Evolutionary conservation across 2,329 filamentous ascomycete genomes (phyloP).

Genomic region (Cytospora schulzeri): DNA sequence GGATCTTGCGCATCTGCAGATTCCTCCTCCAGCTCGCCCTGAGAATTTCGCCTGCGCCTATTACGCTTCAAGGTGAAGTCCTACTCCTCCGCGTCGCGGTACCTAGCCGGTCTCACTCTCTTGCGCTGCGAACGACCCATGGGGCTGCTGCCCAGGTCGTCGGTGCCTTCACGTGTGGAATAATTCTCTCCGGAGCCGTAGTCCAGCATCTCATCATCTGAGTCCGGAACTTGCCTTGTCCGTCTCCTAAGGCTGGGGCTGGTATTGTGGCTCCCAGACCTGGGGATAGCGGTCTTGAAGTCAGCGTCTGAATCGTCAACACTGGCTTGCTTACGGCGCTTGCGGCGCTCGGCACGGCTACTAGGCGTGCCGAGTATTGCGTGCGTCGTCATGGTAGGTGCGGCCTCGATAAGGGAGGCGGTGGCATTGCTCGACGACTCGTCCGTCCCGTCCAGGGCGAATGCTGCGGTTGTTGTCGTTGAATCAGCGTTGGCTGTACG

Average conservation of each 20-base stretch:
- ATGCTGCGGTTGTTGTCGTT: slow-evolving; percentile 21
- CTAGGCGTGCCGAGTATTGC: slow-evolving; percentile 27
- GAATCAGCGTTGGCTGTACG: slow-evolving; percentile 8
- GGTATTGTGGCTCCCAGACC: slow-evolving; percentile 22
- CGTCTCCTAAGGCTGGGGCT: slow-evolving; percentile 24
- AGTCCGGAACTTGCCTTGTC: slow-evolving; percentile 19
- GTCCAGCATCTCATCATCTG: slow-evolving; percentile 24
- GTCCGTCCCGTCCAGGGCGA: slow-evolving; percentile 18
- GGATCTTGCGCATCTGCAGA: background rate
- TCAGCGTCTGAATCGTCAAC: slow-evolving; percentile 21
- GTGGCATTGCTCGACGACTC: slow-evolving; percentile 16
- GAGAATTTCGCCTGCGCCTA: background rate
- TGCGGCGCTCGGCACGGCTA: slow-evolving; percentile 22
- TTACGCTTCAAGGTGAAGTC: slow-evolving; percentile 18
- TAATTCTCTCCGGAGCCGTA: slow-evolving; percentile 8
- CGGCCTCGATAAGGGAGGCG: slow-evolving; percentile 16
- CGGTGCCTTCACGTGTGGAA: slow-evolving; percentile 18
- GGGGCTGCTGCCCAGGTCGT: slow-evolving; percentile 21
- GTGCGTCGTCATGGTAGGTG: slow-evolving; percentile 17
- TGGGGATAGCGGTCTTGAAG: slow-evolving; percentile 11
- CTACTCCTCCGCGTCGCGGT: slow-evolving; percentile 28
- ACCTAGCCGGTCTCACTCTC: slow-evolving; percentile 28
- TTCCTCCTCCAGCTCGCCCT: background rate
- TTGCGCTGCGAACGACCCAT: slow-evolving; percentile 26
- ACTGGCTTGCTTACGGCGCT: slow-evolving; percentile 16